Percentiles rank a stretch among this genome's conserved stretches.
These are phyloP conservation scores for Phytophthora rubi DNA, from an alignment of 352 stramenopile species.

Conservation along the genomic window DNA sequence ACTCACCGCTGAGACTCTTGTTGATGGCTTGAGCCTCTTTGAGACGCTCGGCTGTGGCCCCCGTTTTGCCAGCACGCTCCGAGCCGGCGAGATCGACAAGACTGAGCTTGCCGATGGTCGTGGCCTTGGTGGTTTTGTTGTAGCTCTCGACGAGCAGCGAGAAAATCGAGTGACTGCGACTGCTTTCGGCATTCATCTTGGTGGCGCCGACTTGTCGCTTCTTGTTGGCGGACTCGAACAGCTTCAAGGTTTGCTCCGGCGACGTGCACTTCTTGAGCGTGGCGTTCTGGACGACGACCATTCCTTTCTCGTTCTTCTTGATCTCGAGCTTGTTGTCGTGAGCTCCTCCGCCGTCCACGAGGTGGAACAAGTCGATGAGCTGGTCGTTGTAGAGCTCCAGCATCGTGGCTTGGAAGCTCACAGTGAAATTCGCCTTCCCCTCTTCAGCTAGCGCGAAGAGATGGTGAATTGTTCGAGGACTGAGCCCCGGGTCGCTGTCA, in stretches of 20 bases:
- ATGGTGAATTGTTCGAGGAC: conserved; percentile 85
- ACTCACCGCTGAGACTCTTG: conserved; percentile 85
- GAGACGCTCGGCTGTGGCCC: conserved; percentile 81
- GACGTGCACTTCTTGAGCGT: conserved; percentile 77
- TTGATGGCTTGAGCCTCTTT: conserved; percentile 92
- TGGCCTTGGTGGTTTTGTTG: conserved; percentile 90
- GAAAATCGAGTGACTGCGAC: conserved; percentile 91
- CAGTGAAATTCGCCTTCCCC: conserved; percentile 49
- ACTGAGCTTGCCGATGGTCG: conserved; percentile 81
- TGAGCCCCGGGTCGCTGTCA: conserved; percentile 80
- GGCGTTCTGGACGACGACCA: conserved; percentile 91
- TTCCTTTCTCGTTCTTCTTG: conserved; percentile 93
- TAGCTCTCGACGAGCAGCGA: conserved; percentile 88
- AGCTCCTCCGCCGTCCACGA: conserved; percentile 67
- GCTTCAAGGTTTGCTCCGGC: conserved; percentile 76
- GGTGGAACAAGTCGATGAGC: conserved; percentile 89
- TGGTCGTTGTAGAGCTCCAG: conserved; percentile 94
- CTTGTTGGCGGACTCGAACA: conserved; percentile 90
- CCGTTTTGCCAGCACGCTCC: conserved; percentile 87
- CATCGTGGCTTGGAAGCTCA: conserved; percentile 90
- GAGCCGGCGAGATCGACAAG: conserved; percentile 91
- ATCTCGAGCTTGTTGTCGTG: conserved; percentile 90
- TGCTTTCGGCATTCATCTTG: conserved; percentile 94
- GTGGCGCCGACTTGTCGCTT: conserved; percentile 91
- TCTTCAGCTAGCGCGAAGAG: conserved; percentile 81